Base-by-base conservation (phyloP, 345 rosid species). In the Salix exigua region DNA sequence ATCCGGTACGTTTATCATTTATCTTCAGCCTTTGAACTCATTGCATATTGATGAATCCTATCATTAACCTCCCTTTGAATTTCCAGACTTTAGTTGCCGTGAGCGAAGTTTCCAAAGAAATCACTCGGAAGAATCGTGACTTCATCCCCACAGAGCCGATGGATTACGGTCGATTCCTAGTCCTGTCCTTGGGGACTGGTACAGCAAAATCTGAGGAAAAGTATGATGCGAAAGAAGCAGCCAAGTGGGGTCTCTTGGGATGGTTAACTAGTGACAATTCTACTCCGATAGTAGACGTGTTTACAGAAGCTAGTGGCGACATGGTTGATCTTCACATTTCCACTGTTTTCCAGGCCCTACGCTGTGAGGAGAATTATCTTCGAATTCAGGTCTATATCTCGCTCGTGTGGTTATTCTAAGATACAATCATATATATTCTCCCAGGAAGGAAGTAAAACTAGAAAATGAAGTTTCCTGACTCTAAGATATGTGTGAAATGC, bases 161-260 rank as follows among this genome's bases (percentile, higher is more conserved):
- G 72, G 92, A 91, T 42, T 87, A 88, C 11, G 73, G 74, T 31
- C 75, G 89, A 58, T 86, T 85, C 77, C 76, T 88, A 37, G 89
- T 91, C 11, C 78, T 91, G 14, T 92, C 97, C 0, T 78, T 89
- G 21, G 97, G 97, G 60, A 88, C 94, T 0, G 92, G 97, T 1
- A 48, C 80, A 0, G 72, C 33, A n/a, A 90, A 85, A 60, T 7
- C 10, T 0, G 86, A 85, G 63, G 85, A 79, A 66, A 89, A 82
- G 73, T 89, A 76, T 72, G 42, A 33, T 30, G 94, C 97, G 0
- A 2, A 35, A 0, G 74, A 82, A 25, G 90, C 85, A 4, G 91
- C 94, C 7, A 78, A 78, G 37, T 91, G 97, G 97, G 94, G 91
- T 14, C 1, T 91, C 28, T 18, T 90, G 61, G 88, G 92, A 28